Evolutionary conservation across 352 stramenopile genomes (phyloP), one percentile per base, ranked within the genome.

Genomic region (Phytopythium boreale): DNA sequence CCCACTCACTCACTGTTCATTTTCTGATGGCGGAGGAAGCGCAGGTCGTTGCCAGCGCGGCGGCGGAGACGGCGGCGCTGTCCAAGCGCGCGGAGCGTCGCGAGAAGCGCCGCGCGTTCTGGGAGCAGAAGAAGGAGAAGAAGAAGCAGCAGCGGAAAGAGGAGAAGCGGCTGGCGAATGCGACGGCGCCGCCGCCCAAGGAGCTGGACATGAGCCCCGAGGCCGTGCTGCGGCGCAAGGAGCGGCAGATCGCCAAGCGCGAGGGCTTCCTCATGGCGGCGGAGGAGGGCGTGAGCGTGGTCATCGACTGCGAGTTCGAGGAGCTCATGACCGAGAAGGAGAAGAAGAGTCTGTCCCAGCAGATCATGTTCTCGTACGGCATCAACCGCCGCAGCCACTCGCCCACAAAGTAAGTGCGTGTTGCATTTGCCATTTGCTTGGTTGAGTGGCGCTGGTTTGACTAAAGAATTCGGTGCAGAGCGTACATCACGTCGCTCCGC

Each of bases 281-380:
- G 7, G 94, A 96, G 59, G 82, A 95, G 73, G 85, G 86, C 24
- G 57, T 81, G 19, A 84, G 80, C 44, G 78, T 97, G 12, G 85
- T 97, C n/a, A 90, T 98, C 49, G 96, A 99, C 72, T 98, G 94
- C 62, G 87, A 82, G 19, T 98, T 98, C 74, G 93, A 98, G 66
- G 70, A 97, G 26, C 64, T 90, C n/a, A 98, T 98, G 92, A 94
- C 76, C 3, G 70, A 80, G 31, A 97, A 96, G 61, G 95, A 98
- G 71, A 91, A 96, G 64, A 98, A 97, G 66, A 97, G 87, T 68
- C 77, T 99, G 17, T 88, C 82, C 12, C 89, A 96, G 68, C 96
- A 99, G 72, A 93, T 98, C 61, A 96, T 97, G 83, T 95, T 93
- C 66, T 93, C 82, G 27, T 95, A 95, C 49, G 86, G 86, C 37